Conservation (phyloP, 768 basidiomycete genomes). For the Amanita polypyramis region DNA sequence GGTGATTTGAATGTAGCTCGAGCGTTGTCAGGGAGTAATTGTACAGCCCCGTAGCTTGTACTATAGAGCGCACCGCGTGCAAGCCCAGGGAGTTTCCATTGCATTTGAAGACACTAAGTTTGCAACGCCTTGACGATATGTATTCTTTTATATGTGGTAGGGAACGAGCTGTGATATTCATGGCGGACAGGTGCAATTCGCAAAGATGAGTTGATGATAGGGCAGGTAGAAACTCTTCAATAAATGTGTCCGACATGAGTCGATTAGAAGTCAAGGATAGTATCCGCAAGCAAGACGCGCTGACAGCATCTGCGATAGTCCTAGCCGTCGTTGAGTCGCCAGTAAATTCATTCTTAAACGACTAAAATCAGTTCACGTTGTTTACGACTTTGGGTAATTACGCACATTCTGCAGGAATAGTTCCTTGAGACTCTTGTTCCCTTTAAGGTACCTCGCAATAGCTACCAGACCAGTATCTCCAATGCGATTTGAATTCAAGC, state of each 20-base stretch:
- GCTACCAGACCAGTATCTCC: constrained; percentile 43
- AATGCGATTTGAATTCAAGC: constrained; percentile 46
- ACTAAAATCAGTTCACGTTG: not conserved
- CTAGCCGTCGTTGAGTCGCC: constrained; percentile 25
- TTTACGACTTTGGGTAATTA: constrained; percentile 5
- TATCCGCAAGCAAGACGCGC: constrained; percentile 38
- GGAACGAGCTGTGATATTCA: constrained; percentile 31
- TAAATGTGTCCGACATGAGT: constrained; percentile 41
- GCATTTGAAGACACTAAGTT: constrained; percentile 36
- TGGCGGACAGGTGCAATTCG: constrained; percentile 46
- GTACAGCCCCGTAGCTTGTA: constrained; percentile 29
- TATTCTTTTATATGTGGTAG: constrained; percentile 35
- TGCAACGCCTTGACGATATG: constrained; percentile 33
- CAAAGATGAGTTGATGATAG: constrained; percentile 38
- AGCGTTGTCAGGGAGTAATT: constrained; percentile 40
- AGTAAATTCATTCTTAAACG: constrained; percentile 15
- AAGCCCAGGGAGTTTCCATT: constrained; percentile 46
- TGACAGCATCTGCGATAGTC: constrained; percentile 39
- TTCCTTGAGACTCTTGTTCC: constrained; percentile 34
- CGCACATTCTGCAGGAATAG: constrained; percentile 51
- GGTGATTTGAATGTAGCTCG: constrained; percentile 40
- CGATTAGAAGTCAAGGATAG: constrained; percentile 42
- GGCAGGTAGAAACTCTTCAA: constrained; percentile 34
- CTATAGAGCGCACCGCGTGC: constrained; percentile 31
- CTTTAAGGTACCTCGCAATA: constrained; percentile 39